Conservation (phyloP, 306 rosid genomes). For the Gillenia trifoliata region DNA sequence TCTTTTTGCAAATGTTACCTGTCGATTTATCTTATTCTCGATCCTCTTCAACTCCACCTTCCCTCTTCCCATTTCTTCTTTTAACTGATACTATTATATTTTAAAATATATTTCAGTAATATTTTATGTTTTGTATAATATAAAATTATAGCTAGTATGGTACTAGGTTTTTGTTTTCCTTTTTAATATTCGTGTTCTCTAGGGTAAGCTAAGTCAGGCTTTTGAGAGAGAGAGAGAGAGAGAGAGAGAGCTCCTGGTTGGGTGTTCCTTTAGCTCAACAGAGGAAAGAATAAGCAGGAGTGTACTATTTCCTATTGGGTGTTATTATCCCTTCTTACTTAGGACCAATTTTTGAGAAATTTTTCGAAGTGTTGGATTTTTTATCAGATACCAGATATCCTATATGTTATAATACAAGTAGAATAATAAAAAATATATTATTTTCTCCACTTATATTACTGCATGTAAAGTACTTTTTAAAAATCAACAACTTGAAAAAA, state of each 20-base stretch:
- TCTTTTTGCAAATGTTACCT: slow-evolving; percentile 83
- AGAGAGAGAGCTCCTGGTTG: neutral
- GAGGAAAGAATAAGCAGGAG: neutral
- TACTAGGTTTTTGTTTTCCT: slow-evolving; percentile 2
- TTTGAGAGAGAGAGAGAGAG: neutral
- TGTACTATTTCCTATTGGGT: neutral
- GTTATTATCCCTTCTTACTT: neutral
- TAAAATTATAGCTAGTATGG: neutral
- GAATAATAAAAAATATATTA: too few relatives aligned
- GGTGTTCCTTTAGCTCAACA: neutral
- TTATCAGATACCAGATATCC: too few relatives aligned
- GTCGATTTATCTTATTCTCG: slow-evolving; percentile 78
- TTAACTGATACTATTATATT: neutral
- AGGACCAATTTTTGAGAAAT: too few relatives aligned
- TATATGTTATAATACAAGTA: too few relatives aligned
- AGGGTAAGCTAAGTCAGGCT: neutral
- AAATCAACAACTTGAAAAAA: too few relatives aligned
- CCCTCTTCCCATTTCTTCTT: slow-evolving; percentile 69
- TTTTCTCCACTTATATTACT: too few relatives aligned
- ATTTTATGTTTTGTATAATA: neutral
- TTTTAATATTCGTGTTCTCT: neutral
- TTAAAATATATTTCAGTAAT: neutral
- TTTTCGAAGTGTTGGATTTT: too few relatives aligned
- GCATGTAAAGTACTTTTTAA: too few relatives aligned
- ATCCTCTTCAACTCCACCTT: slow-evolving; percentile 85